phyloP scores from a whole-genome alignment of 1,284 basidiomycete genomes.

The Fomitopsis palustris region DNA sequence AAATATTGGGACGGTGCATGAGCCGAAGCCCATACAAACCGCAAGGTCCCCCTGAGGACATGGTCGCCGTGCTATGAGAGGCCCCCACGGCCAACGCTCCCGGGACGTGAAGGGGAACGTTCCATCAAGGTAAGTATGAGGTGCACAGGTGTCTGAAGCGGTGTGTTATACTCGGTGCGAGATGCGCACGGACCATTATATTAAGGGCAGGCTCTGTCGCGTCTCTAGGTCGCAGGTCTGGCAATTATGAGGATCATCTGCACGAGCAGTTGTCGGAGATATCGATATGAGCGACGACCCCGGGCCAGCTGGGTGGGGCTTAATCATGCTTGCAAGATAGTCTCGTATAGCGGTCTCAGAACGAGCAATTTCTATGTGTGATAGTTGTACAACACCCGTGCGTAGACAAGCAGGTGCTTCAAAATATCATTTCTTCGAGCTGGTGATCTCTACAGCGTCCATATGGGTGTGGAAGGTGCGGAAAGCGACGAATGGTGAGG shows the following conservation, averaged over 20 bases:
- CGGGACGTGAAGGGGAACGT: conserved; percentile 35
- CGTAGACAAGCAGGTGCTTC: background rate
- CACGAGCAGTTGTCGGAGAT: too few species aligned
- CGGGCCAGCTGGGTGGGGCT: too few species aligned
- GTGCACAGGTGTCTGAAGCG: conserved; percentile 1
- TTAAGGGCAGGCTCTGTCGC: conserved; percentile 6
- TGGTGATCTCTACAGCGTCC: conserved; percentile 1
- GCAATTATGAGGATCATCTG: too few species aligned
- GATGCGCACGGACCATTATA: conserved; percentile 6
- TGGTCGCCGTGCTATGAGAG: conserved; percentile 71
- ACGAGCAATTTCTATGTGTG: too few species aligned
- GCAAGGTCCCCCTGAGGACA: conserved; percentile 46
- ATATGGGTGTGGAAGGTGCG: background rate
- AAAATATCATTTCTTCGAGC: background rate
- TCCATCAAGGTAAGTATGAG: conserved; percentile 41
- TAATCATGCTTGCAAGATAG: too few species aligned
- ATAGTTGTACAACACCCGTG: too few species aligned
- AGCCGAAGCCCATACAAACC: conserved; percentile 65
- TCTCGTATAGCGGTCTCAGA: too few species aligned
- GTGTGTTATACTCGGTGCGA: background rate
- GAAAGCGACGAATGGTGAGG: conserved; percentile 4
- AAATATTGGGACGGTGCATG: conserved; percentile 73
- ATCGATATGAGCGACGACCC: too few species aligned
- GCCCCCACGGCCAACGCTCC: conserved; percentile 41
- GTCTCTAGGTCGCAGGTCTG: background rate